Evolutionary conservation across 2,329 filamentous ascomycete genomes (phyloP), one percentile per base, ranked within the genome.

Genomic region (Ceratocystis smalleyi): DNA sequence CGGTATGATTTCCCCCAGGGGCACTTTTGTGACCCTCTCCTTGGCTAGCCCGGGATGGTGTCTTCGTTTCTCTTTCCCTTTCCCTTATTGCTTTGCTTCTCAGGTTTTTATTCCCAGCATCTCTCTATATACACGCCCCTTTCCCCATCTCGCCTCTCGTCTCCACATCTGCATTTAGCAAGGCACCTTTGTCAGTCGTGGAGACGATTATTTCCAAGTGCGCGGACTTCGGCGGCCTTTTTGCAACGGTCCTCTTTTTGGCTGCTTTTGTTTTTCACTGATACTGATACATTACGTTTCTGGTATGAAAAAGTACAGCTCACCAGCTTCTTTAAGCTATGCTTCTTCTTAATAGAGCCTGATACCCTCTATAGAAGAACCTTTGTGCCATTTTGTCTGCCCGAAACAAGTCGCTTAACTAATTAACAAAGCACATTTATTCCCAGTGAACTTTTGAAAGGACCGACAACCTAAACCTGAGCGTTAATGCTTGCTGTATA

Each of bases 1-100:
- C 24, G 24, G 27, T 57, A 57, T 43, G 32, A 60, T 60, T 40
- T 60, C 22, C 43, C 22, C 57, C 57, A 62, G 32, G 45, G 61
- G 45, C 61, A 57, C 54, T 57, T 57, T 57, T 57, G 54, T 57
- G 54, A 57, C 54, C 54, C 10, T 64, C 43, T 22, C 62, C 35
- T 47, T 62, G 22, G 22, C 47, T 24, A n/a, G 32, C 15, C 32
- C 17, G 19, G 19, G 12, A 27, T 49, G 10, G 32, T 49, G 43
- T 17, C 24, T 40, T 19, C 17, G 19, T 27, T 40, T 43, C 22
- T 27, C 40, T 51, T 63, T 60, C 63, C 43, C 32, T 59, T 59
- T 45, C 57, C 24, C 43, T 57, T 63, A 2, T 57, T 32, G 24
- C 8, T 19, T 57, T 32, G 24, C n/a, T 60, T 61, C 30, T 24